phyloP scores from a whole-genome alignment of 1,284 basidiomycete species.

The Garcileccinum viscosum region DNA sequence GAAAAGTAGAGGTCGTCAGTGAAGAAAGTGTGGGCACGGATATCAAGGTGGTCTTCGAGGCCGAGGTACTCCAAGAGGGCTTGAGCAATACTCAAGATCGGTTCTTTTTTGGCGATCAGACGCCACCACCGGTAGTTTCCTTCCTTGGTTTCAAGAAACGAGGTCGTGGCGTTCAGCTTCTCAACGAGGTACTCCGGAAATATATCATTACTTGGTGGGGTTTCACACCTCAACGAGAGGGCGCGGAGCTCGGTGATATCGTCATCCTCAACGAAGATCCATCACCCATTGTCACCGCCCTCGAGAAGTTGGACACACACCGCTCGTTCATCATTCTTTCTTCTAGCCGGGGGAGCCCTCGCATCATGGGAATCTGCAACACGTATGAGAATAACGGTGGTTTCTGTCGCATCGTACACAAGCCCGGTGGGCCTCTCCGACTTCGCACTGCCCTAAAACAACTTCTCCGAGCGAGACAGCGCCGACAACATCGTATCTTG shows the following conservation, averaged over 20 bases:
- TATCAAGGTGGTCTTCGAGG: conserved; percentile 86
- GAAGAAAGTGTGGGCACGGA: conserved; percentile 92
- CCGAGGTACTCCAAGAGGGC: conserved; percentile 63
- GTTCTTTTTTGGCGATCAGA: conserved; percentile 53
- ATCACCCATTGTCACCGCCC: conserved; percentile 61
- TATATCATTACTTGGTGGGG: conserved; percentile 84
- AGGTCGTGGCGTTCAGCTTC: conserved; percentile 74
- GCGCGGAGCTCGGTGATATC: conserved; percentile 69
- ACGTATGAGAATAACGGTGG: conserved; percentile 85
- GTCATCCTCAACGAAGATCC: conserved; percentile 86
- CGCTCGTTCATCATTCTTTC: conserved; percentile 80
- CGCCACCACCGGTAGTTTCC: conserved; percentile 62
- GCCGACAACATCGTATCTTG: conserved; percentile 34
- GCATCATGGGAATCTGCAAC: conserved; percentile 65
- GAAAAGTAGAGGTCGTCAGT: conserved; percentile 88
- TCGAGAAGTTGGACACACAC: conserved; percentile 59
- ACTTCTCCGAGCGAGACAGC: conserved; percentile 63
- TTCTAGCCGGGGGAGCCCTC: conserved; percentile 69
- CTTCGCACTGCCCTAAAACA: conserved; percentile 74
- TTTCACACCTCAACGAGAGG: conserved; percentile 59
- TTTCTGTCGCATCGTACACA: conserved; percentile 86
- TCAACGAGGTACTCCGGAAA: conserved; percentile 64
- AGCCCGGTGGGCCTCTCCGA: conserved; percentile 86
- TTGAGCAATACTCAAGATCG: conserved; percentile 48
- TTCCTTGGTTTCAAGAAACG: conserved; percentile 76